These are phyloP conservation scores for Fraxinus greggii DNA, from an alignment of 305 asterid species.

Conservation along the genomic window DNA sequence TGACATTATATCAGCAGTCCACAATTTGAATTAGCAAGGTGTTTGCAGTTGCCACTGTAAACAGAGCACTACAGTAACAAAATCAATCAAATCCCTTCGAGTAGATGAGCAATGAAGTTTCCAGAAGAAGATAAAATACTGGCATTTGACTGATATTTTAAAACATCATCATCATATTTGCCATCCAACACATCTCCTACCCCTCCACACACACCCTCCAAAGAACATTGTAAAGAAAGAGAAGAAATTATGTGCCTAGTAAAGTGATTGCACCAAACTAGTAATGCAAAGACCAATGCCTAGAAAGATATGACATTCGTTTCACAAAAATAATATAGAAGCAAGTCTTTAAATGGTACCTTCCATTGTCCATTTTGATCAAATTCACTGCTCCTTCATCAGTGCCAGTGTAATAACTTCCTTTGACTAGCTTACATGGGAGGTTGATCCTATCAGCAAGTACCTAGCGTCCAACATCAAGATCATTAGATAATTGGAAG, in stretches of 20 bases:
- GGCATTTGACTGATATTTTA: conserved; percentile 3
- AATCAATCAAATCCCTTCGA: not conserved
- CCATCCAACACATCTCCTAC: conserved; percentile 5
- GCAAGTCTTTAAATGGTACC: conserved; percentile 43
- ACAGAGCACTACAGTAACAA: not conserved
- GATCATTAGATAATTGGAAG: conserved; percentile 22
- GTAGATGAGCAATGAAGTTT: not conserved
- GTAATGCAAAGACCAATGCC: not conserved
- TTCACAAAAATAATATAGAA: conserved; percentile 7
- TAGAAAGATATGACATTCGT: not conserved
- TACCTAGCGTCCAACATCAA: conserved; percentile 59
- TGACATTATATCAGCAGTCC: not conserved
- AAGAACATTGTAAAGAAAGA: not conserved
- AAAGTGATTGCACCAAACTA: not conserved
- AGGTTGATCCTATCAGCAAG: conserved; percentile 91
- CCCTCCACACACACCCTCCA: conserved; percentile 1
- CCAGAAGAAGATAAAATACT: conserved; percentile 7
- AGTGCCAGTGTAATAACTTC: conserved; percentile 93
- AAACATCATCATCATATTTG: conserved; percentile 17
- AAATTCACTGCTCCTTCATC: conserved; percentile 97
- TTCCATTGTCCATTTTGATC: conserved; percentile 84
- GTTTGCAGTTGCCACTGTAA: not conserved
- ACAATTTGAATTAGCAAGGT: not conserved
- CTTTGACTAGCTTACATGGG: conserved; percentile 94
- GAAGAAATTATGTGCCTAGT: not conserved